Base-by-base conservation (phyloP, 2,329 filamentous ascomycete species). In the Pseudogymnoascus sp. region DNA sequence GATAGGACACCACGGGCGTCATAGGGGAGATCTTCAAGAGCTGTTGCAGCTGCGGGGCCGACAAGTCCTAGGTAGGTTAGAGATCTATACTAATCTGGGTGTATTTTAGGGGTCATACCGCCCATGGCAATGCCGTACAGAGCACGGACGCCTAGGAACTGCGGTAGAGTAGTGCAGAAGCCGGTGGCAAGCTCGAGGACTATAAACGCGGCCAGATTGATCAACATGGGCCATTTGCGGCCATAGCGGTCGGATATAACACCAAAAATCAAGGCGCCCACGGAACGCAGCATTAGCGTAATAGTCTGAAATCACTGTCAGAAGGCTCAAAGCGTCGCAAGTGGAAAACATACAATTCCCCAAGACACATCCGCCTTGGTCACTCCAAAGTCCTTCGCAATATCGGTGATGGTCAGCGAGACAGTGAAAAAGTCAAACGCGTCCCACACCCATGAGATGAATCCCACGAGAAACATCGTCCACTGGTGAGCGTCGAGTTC, bases 51-150 rank as follows among this genome's bases (percentile, higher is more conserved):
- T 1, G 87, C 88, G 69, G 90, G 90, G 64, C 90, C 90, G 75
- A 91, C 86, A 2, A 93, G 50, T 57, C 50, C 50, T 57, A 13
- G n/a, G 6, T 33, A 33, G 3, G 50, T 57, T 21, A 57, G 50
- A 21, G 1, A 19, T 33, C 17, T 57, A 8, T 19, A 33, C 15
- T 57, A 21, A 57, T 57, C 9, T 2, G 6, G 0, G 10, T 6
- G 10, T n/a, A 33, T 28, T 33, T 33, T 3, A 13, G 50, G 26
- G 5, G 28, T 57, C 50, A 4, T 69, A 69, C 90, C 90, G 50
- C 90, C 90, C 89, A 93, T 93, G 71, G 89, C 89, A 23, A 93
- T 75, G 44, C 90, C 90, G 71, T 92, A 93, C 8, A 93, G 77
- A 63, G 86, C 85, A 40, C 90, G 82, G 2, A 90, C 88, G 13